Evolutionary conservation across 257 asterid species (phyloP).

Genomic region (Buddleja alternifolia): DNA sequence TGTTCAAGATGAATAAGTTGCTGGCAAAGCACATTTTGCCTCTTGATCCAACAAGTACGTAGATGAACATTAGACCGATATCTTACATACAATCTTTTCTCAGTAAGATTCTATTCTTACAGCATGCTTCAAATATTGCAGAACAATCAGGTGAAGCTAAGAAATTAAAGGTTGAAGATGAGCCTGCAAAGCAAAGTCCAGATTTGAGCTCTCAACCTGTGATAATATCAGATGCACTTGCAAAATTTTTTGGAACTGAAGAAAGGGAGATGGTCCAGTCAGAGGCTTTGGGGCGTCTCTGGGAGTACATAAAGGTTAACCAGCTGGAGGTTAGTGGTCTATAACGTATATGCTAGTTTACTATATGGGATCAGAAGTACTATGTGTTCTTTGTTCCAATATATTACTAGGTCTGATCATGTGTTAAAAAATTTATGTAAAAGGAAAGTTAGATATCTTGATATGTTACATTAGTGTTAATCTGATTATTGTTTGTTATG

Average conservation of each 20-base stretch:
- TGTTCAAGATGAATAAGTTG: conserved; percentile 95
- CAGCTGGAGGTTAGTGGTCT: conserved; percentile 61
- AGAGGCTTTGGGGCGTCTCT: conserved; percentile 60
- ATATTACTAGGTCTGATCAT: not conserved
- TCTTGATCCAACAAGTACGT: conserved; percentile 66
- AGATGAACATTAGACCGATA: conserved; percentile 14
- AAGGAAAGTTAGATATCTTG: not conserved
- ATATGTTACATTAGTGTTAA: not conserved
- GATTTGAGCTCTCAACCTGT: conserved; percentile 40
- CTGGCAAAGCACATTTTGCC: conserved; percentile 78
- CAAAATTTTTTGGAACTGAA: conserved; percentile 54
- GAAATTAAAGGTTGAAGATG: conserved; percentile 52
- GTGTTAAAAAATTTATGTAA: not conserved
- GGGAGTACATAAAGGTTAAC: conserved; percentile 75
- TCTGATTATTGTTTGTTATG: not conserved
- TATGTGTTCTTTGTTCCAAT: not conserved
- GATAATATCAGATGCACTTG: conserved; percentile 61
- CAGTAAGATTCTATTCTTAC: not conserved
- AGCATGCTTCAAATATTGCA: conserved; percentile 25
- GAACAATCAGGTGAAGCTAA: conserved; percentile 60
- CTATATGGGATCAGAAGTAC: not conserved
- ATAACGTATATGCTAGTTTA: not conserved
- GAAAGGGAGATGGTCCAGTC: conserved; percentile 63
- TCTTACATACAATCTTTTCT: not conserved
- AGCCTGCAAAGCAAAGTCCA: conserved; percentile 29